A percentile compares a stretch with the other conserved stretches of the same genome.
These are phyloP conservation scores for Salpingoeca rosetta DNA, from an alignment of 78 protist genomes.

Conservation along the genomic window DNA sequence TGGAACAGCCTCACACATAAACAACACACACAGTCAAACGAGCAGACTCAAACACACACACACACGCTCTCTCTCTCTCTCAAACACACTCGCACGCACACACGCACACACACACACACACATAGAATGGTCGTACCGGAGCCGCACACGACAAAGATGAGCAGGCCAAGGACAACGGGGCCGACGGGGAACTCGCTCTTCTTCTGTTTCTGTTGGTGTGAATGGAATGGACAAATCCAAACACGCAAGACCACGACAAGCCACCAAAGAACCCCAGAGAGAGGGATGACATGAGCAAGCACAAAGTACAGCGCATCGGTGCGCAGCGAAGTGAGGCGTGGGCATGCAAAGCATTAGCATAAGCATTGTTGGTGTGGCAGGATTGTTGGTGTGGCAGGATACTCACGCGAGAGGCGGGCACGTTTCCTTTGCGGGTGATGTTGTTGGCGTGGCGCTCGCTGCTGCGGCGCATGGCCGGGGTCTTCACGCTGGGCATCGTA, in stretches of 20 bases:
- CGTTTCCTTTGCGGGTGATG: neutral
- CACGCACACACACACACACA: neutral
- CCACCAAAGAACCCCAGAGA: neutral
- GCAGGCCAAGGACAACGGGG: neutral
- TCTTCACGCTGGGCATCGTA: neutral
- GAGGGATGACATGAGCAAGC: neutral
- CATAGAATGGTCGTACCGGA: neutral
- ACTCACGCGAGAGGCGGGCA: neutral
- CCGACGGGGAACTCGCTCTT: neutral
- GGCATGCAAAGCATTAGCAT: neutral
- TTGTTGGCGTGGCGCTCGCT: neutral
- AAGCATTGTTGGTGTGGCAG: too few relatives aligned
- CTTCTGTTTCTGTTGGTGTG: neutral
- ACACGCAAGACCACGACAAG: too few relatives aligned
- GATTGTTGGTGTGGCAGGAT: too few relatives aligned
- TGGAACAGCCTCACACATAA: neutral
- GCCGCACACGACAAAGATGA: neutral
- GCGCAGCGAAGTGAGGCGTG: neutral
- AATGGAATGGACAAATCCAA: too few relatives aligned
- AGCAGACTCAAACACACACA: neutral
- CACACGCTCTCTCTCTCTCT: neutral
- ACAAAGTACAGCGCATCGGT: neutral
- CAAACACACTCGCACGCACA: neutral
- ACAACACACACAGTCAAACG: neutral
- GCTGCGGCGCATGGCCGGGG: neutral